Evolutionary conservation across 2,329 filamentous ascomycete species (phyloP).

Genomic region (Fusarium haematococcum): DNA sequence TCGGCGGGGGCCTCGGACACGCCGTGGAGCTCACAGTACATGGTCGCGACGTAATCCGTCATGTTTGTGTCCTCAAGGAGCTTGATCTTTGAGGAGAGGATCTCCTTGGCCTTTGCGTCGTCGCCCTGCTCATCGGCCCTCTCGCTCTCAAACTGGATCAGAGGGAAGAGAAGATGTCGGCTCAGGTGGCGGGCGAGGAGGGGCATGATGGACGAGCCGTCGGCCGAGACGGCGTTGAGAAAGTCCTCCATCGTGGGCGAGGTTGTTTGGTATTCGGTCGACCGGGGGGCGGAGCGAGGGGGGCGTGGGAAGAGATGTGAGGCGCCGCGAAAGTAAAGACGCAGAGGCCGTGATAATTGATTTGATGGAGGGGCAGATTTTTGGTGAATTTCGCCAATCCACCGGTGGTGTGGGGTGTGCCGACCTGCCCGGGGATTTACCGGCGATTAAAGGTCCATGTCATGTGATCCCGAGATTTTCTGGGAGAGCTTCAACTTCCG

Average conservation of each 20-base stretch:
- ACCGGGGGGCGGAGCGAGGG: constrained; percentile 19
- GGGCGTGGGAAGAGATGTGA: constrained; percentile 29
- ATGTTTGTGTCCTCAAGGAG: constrained; percentile 98
- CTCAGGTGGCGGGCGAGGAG: constrained; percentile 93
- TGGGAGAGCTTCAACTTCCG: constrained; percentile 36
- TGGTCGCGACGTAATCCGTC: constrained; percentile 94
- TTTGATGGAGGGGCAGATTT: constrained; percentile 57
- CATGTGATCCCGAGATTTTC: constrained; percentile 55
- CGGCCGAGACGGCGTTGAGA: constrained; percentile 67
- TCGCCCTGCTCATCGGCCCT: constrained; percentile 81
- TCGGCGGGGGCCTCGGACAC: constrained; percentile 83
- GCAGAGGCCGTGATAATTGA: constrained; percentile 36
- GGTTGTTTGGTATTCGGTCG: constrained; percentile 26
- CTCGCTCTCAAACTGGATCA: constrained; percentile 90
- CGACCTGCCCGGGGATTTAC: constrained; percentile 49
- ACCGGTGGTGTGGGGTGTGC: constrained; percentile 52
- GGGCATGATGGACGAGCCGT: constrained; percentile 84
- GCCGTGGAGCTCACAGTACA: constrained; percentile 90
- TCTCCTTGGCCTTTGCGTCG: constrained; percentile 70
- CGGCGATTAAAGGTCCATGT: constrained; percentile 44
- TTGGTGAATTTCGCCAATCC: constrained; percentile 56
- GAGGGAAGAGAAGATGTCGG: constrained; percentile 94
- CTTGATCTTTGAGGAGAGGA: constrained; percentile 89
- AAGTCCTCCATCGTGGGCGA: constrained; percentile 55
- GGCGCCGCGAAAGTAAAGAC: constrained; percentile 43